Conservation (phyloP, 2,329 filamentous ascomycete species). For the Colletotrichum sp. region DNA sequence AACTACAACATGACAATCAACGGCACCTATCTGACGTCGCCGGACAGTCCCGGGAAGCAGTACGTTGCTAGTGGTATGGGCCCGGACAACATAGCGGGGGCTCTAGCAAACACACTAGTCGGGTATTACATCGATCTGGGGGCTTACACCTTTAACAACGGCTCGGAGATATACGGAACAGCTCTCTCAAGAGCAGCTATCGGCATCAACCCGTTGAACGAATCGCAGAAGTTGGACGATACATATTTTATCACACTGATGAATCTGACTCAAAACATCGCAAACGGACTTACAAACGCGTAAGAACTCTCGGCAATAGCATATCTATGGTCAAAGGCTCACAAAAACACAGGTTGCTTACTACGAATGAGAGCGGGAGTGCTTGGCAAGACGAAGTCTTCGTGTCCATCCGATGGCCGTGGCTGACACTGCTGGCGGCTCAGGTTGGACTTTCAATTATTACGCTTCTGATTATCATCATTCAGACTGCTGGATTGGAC, state of each 20-base stretch:
- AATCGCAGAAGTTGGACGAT: conserved; percentile 8
- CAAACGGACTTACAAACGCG: conserved; percentile 4
- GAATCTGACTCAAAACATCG: conserved; percentile 6
- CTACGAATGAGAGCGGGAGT: neutral
- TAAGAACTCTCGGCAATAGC: neutral
- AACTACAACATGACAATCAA: neutral
- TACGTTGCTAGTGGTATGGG: neutral
- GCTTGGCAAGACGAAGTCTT: conserved; percentile 6
- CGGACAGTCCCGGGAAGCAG: neutral
- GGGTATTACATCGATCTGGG: neutral
- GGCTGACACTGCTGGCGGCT: neutral
- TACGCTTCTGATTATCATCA: neutral
- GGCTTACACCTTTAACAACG: neutral
- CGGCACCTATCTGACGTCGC: conserved; percentile 3
- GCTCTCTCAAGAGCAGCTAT: neutral
- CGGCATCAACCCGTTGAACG: neutral
- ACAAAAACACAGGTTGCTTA: neutral
- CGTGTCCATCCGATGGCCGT: conserved; percentile 4
- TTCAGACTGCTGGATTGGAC: neutral
- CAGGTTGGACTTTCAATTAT: conserved; percentile 4
- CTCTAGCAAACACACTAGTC: neutral
- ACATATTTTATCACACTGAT: neutral
- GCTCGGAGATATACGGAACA: neutral
- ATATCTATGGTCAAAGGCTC: neutral
- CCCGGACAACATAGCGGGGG: neutral